phyloP scores from a whole-genome alignment of 2,329 filamentous ascomycete species.

The Chaetothyriales sp. region DNA sequence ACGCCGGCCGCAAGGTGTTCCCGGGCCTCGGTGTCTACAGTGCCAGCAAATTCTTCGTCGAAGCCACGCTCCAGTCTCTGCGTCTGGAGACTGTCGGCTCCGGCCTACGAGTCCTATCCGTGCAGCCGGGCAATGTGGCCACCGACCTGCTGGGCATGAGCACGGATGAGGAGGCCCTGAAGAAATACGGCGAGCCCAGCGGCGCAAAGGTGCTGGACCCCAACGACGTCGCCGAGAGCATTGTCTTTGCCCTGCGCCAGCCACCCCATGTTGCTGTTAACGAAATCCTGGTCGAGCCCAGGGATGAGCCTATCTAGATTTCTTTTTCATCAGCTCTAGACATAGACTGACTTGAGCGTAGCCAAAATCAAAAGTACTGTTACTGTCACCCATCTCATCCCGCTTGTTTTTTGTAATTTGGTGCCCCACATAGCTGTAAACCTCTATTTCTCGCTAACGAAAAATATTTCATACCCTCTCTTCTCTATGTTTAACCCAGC shows the following conservation, averaged over 20 bases:
- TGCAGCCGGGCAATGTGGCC: slow-evolving; percentile 63
- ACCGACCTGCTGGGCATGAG: slow-evolving; percentile 62
- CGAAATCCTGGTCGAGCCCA: slow-evolving; percentile 62
- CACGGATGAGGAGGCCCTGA: slow-evolving; percentile 58
- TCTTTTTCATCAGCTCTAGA: neutral
- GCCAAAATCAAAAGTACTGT: too few relatives aligned
- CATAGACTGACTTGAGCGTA: neutral
- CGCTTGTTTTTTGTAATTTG: too few relatives aligned
- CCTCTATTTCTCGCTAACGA: too few relatives aligned
- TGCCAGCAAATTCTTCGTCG: slow-evolving; percentile 72
- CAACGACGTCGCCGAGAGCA: slow-evolving; percentile 55
- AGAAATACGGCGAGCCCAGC: slow-evolving; percentile 61
- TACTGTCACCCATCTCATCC: too few relatives aligned
- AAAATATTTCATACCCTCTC: too few relatives aligned
- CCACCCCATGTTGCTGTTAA: slow-evolving; percentile 64
- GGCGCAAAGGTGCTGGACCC: slow-evolving; percentile 62
- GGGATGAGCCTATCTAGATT: slow-evolving; percentile 56
- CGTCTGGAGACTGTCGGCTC: slow-evolving; percentile 61
- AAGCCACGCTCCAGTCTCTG: slow-evolving; percentile 60
- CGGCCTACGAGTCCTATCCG: slow-evolving; percentile 55
- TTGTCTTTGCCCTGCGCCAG: slow-evolving; percentile 60
- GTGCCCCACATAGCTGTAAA: too few relatives aligned
- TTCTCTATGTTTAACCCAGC: too few relatives aligned
- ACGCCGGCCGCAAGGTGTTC: slow-evolving; percentile 69
- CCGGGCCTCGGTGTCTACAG: slow-evolving; percentile 70